Evolutionary conservation across 2,329 filamentous ascomycete species (phyloP).

Genomic region (Pseudonectria buxi): DNA sequence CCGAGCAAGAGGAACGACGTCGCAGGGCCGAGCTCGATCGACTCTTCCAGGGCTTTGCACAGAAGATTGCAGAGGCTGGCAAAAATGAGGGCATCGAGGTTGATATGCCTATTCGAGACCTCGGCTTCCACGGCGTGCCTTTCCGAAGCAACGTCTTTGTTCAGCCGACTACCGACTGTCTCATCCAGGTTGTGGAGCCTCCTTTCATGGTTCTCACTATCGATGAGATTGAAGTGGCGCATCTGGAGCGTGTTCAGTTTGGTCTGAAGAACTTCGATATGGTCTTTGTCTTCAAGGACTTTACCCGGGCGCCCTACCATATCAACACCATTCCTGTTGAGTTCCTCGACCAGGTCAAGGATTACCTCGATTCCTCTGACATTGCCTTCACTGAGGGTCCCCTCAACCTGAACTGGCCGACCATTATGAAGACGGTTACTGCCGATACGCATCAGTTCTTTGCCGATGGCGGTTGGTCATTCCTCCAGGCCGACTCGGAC

Average conservation of each 20-base stretch:
- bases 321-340: slow-evolving; percentile 98
- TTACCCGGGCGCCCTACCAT: slow-evolving; percentile 80
- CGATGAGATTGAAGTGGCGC: slow-evolving; percentile 91
- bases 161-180: slow-evolving; percentile 91
- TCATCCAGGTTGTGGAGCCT: slow-evolving; percentile 94
- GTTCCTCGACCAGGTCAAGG: slow-evolving; percentile 88
- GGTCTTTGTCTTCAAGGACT: slow-evolving; percentile 98
- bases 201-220: slow-evolving; percentile 95
- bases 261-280: slow-evolving; percentile 98
- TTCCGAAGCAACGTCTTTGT: slow-evolving; percentile 93
- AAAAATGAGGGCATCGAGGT: slow-evolving; percentile 87
- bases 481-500: slow-evolving; percentile 82
- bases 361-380: slow-evolving; percentile 93
- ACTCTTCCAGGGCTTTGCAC: slow-evolving; percentile 90
- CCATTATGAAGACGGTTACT: slow-evolving; percentile 98
- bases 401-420: slow-evolving; percentile 96
- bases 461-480: slow-evolving; percentile 88
- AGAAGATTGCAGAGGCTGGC: slow-evolving; percentile 94
- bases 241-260: slow-evolving; percentile 92
- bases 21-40: slow-evolving; percentile 88
- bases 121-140: slow-evolving; percentile 94
- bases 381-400: slow-evolving; percentile 92
- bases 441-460: slow-evolving; percentile 94
- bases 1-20: slow-evolving; percentile 92
- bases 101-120: slow-evolving; percentile 92